Evolutionary conservation across 306 rosid species (phyloP), one percentile per base, ranked within the genome.

Genomic region (Erythrophleum fordii): DNA sequence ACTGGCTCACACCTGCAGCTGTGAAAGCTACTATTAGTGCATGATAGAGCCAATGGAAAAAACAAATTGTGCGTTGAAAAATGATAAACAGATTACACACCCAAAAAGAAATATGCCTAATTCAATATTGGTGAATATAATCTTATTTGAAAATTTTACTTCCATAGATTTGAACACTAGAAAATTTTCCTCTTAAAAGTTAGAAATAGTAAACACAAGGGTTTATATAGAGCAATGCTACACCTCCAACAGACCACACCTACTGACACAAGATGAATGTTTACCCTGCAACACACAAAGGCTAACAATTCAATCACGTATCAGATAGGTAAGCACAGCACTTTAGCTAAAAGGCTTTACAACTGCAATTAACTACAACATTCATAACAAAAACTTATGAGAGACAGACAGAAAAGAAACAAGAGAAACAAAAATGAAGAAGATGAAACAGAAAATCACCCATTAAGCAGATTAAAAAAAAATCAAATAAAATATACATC

Each of bases 1-100:
- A 62, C 44, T 76, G 55, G 80, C 79, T 80, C 60, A 4, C 45
- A 69, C 81, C 92, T 77, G 86, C 85, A 85, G 75, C 83, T 79
- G 86, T 37, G 69, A 55, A 85, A 55, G 49, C 13, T 31, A 73
- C 37, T 62, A 82, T 67, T 11, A 80, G 70, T 52, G 26, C 78
- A 60, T 2, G 10, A 73, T 11, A 22, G 67, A 49, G 52, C 49
- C 41, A 42, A 45, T 17, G 49, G 58, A 73, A 75, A 22, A 83
- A 71, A 73, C 76, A 73, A 60, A 68, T 67, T 46, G 22, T 48
- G 42, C 48, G 42, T 59, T 34, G 16, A 16, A 55, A 78, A 69
- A 34, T 9, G 48, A 44, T 23, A 81, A 9, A 45, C 46, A 58
- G 29, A 55, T 22, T 25, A 34, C n/a, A 72, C 45, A 61, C 25